phyloP scores from a whole-genome alignment of 495 filamentous ascomycete species.

The Hypoxylon fragiforme region DNA sequence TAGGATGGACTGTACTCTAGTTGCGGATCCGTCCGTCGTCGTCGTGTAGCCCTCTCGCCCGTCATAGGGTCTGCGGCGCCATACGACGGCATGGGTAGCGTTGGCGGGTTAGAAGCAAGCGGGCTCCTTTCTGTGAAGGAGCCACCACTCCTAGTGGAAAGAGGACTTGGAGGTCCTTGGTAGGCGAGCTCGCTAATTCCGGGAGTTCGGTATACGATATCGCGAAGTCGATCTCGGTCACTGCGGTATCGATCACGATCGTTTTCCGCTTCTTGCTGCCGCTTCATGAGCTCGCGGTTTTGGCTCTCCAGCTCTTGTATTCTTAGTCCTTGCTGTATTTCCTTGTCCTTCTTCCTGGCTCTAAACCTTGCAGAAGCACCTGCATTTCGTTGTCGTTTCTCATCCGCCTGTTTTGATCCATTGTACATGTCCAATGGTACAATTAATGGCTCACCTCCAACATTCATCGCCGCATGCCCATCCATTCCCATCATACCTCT shows the following conservation, averaged over 20 bases:
- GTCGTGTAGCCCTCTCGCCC: slow-evolving; percentile 48
- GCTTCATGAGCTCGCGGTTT: slow-evolving; percentile 49
- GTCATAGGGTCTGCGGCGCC: slow-evolving; percentile 33
- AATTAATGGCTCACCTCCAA: slow-evolving; percentile 52
- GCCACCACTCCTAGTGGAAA: slow-evolving; percentile 36
- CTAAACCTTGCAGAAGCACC: slow-evolving; percentile 90
- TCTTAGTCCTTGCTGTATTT: slow-evolving; percentile 70
- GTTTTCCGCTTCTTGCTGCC: slow-evolving; percentile 53
- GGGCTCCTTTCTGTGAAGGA: slow-evolving; percentile 43
- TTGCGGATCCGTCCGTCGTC: slow-evolving; percentile 50
- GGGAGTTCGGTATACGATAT: slow-evolving; percentile 58
- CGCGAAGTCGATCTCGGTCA: slow-evolving; percentile 70
- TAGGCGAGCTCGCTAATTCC: slow-evolving; percentile 53
- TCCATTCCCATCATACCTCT: slow-evolving; percentile 44
- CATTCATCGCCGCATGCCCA: slow-evolving; percentile 47
- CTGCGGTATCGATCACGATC: slow-evolving; percentile 50
- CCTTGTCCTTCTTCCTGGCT: slow-evolving; percentile 85
- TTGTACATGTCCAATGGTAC: slow-evolving; percentile 78
- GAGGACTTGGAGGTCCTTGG: slow-evolving; percentile 53
- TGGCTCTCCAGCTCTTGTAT: slow-evolving; percentile 63
- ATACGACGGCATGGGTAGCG: slow-evolving; percentile 28
- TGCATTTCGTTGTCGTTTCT: slow-evolving; percentile 92
- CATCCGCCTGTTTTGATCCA: slow-evolving; percentile 82
- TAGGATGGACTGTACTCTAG: slow-evolving; percentile 46
- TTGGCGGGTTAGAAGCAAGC: slow-evolving; percentile 24